Evolutionary conservation across 805 yeast species (phyloP).

Genomic region (Candida ulmi): DNA sequence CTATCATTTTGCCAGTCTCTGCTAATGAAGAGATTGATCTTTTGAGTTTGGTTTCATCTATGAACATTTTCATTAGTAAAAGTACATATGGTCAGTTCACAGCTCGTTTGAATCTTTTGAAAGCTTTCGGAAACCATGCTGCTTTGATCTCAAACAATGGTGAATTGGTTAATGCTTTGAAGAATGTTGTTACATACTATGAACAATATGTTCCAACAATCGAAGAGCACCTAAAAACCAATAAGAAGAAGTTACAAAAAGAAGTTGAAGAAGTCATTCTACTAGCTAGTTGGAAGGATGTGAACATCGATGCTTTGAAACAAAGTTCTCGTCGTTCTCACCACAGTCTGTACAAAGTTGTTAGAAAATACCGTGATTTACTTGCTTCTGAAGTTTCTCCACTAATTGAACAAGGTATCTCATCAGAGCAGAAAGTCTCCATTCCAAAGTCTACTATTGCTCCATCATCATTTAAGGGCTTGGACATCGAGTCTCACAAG

Average conservation of each 20-base stretch:
- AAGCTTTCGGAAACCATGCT: constrained; percentile 59
- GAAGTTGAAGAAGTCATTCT: constrained; percentile 79
- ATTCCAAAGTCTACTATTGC: constrained; percentile 3
- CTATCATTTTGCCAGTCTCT: constrained; percentile 48
- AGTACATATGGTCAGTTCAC: constrained; percentile 71
- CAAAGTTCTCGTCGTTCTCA: constrained; percentile 93
- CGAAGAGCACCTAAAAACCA: constrained; percentile 35
- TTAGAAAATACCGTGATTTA: constrained; percentile 71
- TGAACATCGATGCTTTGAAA: constrained; percentile 85
- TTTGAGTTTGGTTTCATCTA: constrained; percentile 43
- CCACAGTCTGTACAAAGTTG: constrained; percentile 71
- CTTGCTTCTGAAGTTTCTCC: constrained; percentile 45
- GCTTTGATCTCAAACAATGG: constrained; percentile 25
- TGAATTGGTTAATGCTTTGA: constrained; percentile 34
- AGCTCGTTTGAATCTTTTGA: constrained; percentile 52
- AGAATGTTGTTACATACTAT: constrained; percentile 59
- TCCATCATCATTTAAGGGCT: constrained; percentile 5
- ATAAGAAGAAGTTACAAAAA: constrained; percentile 59
- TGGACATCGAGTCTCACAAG: constrained; percentile 9
- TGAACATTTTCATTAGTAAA: constrained; percentile 71
- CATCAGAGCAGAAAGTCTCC: constrained; percentile 16
- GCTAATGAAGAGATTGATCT: constrained; percentile 31
- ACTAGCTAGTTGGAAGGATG: constrained; percentile 96
- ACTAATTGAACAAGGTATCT: constrained; percentile 58
- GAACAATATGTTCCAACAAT: constrained; percentile 55